These are phyloP conservation scores for Trypanosoma boissoni DNA, from an alignment of 208 protist genomes.

Conservation along the genomic window DNA sequence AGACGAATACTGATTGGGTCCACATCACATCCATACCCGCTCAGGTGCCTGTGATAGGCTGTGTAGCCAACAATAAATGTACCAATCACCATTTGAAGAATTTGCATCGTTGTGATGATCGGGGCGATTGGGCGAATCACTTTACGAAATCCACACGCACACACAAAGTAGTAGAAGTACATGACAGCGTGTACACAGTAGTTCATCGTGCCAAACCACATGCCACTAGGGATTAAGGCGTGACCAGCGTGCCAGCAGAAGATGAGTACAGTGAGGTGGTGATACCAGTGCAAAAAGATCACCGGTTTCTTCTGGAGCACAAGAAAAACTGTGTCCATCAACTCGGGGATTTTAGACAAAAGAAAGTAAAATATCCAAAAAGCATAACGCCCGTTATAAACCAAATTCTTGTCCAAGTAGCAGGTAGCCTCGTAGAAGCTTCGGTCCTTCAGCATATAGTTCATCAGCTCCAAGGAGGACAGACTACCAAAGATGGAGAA, in stretches of 20 bases:
- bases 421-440: slow-evolving; percentile 58
- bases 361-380: slow-evolving; percentile 71
- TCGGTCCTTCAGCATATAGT: slow-evolving; percentile 8
- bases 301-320: slow-evolving; percentile 84
- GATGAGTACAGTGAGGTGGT: slow-evolving; percentile 91
- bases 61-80: slow-evolving; percentile 68
- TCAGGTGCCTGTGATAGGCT: slow-evolving; percentile 50
- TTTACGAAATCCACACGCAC: slow-evolving; percentile 49
- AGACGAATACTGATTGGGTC: slow-evolving; percentile 52
- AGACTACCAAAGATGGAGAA: slow-evolving; percentile 70
- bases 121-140: slow-evolving; percentile 72
- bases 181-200: slow-evolving; percentile 94
- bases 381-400: slow-evolving; percentile 56
- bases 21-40: slow-evolving; percentile 50
- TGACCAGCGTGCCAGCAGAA: slow-evolving; percentile 91
- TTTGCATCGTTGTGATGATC: slow-evolving; percentile 85
- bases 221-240: slow-evolving; percentile 39
- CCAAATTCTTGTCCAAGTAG: slow-evolving; percentile 39
- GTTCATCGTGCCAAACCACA: slow-evolving; percentile 92
- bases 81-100: slow-evolving; percentile 92
- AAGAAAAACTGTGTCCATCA: slow-evolving; percentile 83
- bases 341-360: slow-evolving; percentile 85
- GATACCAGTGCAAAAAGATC: slow-evolving; percentile 92
- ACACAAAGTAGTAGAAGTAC: slow-evolving; percentile 94
- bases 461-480: slow-evolving; percentile 40